phyloP scores from a whole-genome alignment of 2,329 filamentous ascomycete species.

The Aureobasidium sp. region DNA sequence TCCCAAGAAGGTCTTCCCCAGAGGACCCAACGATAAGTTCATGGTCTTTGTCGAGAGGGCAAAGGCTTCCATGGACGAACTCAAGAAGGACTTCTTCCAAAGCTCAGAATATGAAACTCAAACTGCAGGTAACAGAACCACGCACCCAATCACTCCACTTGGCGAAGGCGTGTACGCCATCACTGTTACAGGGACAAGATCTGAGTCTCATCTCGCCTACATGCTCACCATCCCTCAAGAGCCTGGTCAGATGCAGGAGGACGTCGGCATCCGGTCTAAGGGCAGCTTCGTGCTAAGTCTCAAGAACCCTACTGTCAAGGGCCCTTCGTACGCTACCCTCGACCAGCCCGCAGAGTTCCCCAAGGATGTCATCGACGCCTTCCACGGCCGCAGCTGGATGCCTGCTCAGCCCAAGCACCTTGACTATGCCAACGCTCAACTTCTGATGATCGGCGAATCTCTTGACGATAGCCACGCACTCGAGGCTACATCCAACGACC shows the following conservation, averaged over 20 bases:
- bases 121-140: slow-evolving; percentile 62
- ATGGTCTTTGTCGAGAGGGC: slow-evolving; percentile 79
- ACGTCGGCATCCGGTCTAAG: slow-evolving; percentile 63
- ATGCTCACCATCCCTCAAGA: slow-evolving; percentile 66
- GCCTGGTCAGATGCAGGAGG: slow-evolving; percentile 64
- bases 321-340: slow-evolving; percentile 57
- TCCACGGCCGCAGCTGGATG: slow-evolving; percentile 66
- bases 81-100: slow-evolving; percentile 66
- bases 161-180: slow-evolving; percentile 83
- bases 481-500: slow-evolving; percentile 50
- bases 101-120: slow-evolving; percentile 67
- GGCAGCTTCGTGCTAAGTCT: slow-evolving; percentile 74
- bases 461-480: slow-evolving; percentile 51
- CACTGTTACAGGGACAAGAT: slow-evolving; percentile 56
- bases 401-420: slow-evolving; percentile 66
- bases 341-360: slow-evolving; percentile 63
- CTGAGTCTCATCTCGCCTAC: slow-evolving; percentile 66
- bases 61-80: slow-evolving; percentile 54
- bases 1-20: slow-evolving; percentile 77
- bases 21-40: slow-evolving; percentile 60
- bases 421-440: slow-evolving; percentile 66
- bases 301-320: slow-evolving; percentile 68
- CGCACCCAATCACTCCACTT: slow-evolving; percentile 64
- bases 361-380: slow-evolving; percentile 64
- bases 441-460: slow-evolving; percentile 70